phyloP scores from a whole-genome alignment of 148 eudicot species.

The Arctostaphylos glauca region DNA sequence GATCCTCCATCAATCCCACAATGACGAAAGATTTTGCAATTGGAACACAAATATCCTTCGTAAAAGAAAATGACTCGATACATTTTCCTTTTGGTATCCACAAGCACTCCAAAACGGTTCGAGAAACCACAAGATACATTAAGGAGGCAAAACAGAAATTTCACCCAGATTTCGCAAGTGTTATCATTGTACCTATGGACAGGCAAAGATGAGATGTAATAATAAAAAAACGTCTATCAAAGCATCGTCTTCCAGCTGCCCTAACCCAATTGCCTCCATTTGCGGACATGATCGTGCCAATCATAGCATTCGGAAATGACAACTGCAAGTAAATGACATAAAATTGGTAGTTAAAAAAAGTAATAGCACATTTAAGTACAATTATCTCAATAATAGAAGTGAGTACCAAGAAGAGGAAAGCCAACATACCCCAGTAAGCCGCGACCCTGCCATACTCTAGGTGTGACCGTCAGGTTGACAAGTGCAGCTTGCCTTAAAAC shows the following conservation, averaged over 20 bases:
- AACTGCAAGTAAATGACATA: slow-evolving; percentile 39
- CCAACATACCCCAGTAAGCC: slow-evolving; percentile 83
- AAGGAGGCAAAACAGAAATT: neutral
- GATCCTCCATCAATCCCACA: neutral
- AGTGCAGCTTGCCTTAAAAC: slow-evolving; percentile 75
- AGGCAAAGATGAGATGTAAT: neutral
- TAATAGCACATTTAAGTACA: neutral
- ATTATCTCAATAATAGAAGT: neutral
- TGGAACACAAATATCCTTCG: neutral
- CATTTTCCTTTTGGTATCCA: neutral
- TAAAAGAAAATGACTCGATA: neutral
- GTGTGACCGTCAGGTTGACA: slow-evolving; percentile 58
- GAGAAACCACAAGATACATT: neutral
- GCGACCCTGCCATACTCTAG: slow-evolving; percentile 88
- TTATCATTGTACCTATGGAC: neutral
- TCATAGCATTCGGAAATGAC: slow-evolving; percentile 65
- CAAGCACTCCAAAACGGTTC: neutral
- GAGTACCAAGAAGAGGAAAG: neutral
- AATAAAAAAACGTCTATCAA: neutral
- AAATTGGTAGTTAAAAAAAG: neutral
- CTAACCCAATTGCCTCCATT: neutral
- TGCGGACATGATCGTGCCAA: neutral
- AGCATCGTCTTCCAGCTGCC: slow-evolving; percentile 3
- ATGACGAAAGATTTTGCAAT: neutral
- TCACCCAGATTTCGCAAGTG: neutral